Percentiles rank a stretch among this genome's conserved stretches.
phyloP scores from a whole-genome alignment of 805 yeast species.

The Lipomyces starkeyi region DNA sequence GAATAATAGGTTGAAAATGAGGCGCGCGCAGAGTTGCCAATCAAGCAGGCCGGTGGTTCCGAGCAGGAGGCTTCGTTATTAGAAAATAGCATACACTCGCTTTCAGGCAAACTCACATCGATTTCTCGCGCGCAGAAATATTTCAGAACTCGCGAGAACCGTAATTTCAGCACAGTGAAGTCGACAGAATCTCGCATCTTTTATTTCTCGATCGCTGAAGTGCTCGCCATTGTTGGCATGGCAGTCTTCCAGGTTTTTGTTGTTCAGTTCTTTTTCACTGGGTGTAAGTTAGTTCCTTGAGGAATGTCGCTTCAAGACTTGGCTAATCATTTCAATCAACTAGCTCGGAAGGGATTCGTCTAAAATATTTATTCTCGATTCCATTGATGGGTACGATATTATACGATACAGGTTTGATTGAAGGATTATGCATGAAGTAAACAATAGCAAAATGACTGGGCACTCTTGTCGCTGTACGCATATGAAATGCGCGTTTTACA shows the following conservation, averaged over 20 bases:
- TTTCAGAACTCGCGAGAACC: conserved; percentile 86
- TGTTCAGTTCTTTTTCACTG: conserved; percentile 78
- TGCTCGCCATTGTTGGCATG: conserved; percentile 74
- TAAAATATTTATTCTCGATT: conserved; percentile 10
- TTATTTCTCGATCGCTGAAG: conserved; percentile 75
- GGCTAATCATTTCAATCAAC: neutral
- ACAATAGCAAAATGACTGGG: neutral
- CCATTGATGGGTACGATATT: neutral
- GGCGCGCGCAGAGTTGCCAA: conserved; percentile 69
- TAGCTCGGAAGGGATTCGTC: conserved; percentile 40
- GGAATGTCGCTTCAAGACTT: neutral
- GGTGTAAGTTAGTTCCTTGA: conserved; percentile 37
- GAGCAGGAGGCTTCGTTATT: conserved; percentile 32
- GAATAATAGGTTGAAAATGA: conserved; percentile 45
- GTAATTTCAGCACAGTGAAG: conserved; percentile 88
- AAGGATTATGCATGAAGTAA: neutral
- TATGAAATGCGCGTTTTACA: neutral
- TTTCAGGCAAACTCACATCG: conserved; percentile 41
- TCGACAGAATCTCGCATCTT: conserved; percentile 79
- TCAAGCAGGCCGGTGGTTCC: conserved; percentile 26
- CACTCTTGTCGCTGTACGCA: neutral
- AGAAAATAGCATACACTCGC: conserved; percentile 47
- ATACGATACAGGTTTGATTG: conserved; percentile 3
- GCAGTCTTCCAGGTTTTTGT: conserved; percentile 78
- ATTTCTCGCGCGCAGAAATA: conserved; percentile 59